These are phyloP conservation scores for Agrostemma githago DNA, from an alignment of 148 eudicot genomes.

Conservation along the genomic window DNA sequence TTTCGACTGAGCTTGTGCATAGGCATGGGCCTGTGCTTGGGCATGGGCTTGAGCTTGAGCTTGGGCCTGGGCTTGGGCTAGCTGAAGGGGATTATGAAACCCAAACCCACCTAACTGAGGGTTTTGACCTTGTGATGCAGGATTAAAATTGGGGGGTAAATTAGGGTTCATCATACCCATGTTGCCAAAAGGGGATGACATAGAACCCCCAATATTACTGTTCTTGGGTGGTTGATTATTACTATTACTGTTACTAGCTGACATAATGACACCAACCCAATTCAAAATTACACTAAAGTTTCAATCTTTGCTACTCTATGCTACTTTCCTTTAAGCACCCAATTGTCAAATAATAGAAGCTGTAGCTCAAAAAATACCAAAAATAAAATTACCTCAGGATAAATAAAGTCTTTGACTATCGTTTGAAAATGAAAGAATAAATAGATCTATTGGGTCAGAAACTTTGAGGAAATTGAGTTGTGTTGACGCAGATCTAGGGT, in stretches of 20 bases:
- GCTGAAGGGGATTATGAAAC: conserved; percentile 50
- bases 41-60: conserved; percentile 29
- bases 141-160: conserved; percentile 48
- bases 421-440: background rate
- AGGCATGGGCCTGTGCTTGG: conserved; percentile 19
- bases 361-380: background rate
- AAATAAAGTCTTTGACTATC: background rate
- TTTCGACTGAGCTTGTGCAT: conserved; percentile 42
- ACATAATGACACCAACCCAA: conserved; percentile 34
- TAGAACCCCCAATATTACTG: conserved; percentile 34
- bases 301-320: background rate
- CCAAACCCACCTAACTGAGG: conserved; percentile 53
- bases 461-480: background rate
- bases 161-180: conserved; percentile 45
- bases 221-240: conserved; percentile 50
- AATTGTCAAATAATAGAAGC: background rate
- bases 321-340: background rate
- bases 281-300: conserved; percentile 4
- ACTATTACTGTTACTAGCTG: conserved; percentile 56
- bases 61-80: conserved; percentile 58
- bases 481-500: conserved; percentile 18
- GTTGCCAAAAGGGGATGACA: conserved; percentile 59
- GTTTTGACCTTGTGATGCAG: conserved; percentile 30
- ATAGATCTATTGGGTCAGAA: background rate
- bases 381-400: background rate